A percentile compares a stretch with the other conserved stretches of the same genome.
These are phyloP conservation scores for Ogataea trehalophila DNA, from an alignment of 805 yeast species.

Conservation along the genomic window DNA sequence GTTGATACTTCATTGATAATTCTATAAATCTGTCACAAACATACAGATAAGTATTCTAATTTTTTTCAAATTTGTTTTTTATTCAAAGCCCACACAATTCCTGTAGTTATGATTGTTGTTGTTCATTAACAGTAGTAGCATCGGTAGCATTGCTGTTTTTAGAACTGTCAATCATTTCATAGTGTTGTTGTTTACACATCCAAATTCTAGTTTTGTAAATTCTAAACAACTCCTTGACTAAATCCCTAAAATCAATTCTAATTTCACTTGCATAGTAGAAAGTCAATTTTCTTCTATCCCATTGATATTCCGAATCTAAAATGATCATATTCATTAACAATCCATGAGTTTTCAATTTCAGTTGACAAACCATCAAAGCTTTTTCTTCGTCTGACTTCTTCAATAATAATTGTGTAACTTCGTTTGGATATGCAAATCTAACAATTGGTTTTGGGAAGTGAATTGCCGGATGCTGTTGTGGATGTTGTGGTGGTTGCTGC, in stretches of 20 bases:
- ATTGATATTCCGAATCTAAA: constrained; percentile 79
- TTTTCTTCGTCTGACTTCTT: constrained; percentile 67
- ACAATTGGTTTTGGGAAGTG: constrained; percentile 67
- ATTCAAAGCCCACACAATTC: no score
- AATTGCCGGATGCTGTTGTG: constrained; percentile 36
- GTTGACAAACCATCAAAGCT: constrained; percentile 57
- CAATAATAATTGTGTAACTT: constrained; percentile 50
- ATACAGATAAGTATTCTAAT: no score
- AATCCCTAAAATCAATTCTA: constrained; percentile 73
- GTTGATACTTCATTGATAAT: no score
- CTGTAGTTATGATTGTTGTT: no score
- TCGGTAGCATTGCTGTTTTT: no score
- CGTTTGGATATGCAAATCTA: constrained; percentile 57
- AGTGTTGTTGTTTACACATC: constrained; percentile 54
- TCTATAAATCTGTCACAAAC: no score
- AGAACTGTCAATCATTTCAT: neutral
- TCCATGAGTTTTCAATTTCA: constrained; percentile 47
- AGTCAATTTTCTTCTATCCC: constrained; percentile 77
- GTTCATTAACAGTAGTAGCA: no score
- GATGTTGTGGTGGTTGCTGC: constrained; percentile 2
- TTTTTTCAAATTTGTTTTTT: no score
- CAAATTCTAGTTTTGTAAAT: constrained; percentile 78
- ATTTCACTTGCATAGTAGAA: constrained; percentile 61
- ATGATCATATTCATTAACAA: constrained; percentile 59
- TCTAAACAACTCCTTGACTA: constrained; percentile 69